Conservation (phyloP, 805 yeast genomes). For the Candida montana region DNA sequence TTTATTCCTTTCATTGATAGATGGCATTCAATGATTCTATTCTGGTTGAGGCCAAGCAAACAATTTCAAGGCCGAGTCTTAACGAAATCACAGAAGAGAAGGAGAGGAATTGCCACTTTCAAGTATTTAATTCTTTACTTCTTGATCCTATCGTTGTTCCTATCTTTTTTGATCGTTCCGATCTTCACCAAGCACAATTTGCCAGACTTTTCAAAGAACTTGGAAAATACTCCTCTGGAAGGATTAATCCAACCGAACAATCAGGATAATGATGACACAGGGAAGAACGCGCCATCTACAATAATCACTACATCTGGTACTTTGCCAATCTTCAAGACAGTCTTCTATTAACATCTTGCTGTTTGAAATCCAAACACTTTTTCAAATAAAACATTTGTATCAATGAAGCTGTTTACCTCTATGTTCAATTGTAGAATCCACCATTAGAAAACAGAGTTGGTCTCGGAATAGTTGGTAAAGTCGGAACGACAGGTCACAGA, state of each 20-base stretch:
- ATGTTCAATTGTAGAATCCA: no score
- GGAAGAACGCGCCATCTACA: constrained; percentile 44
- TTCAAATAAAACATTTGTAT: background rate
- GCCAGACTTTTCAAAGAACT: constrained; percentile 21
- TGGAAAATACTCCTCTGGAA: constrained; percentile 22
- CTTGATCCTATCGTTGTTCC: constrained; percentile 33
- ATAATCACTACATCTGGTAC: constrained; percentile 36
- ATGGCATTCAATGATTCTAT: constrained; percentile 60
- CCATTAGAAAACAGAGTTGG: no score
- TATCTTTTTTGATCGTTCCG: constrained; percentile 43
- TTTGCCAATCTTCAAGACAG: constrained; percentile 28
- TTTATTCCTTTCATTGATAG: constrained; percentile 59
- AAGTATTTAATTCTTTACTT: constrained; percentile 45
- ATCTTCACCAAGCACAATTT: constrained; percentile 30
- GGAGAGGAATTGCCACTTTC: constrained; percentile 36
- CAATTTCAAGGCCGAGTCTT: constrained; percentile 32
- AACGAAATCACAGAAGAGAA: constrained; percentile 33
- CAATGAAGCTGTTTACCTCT: no score
- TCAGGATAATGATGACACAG: constrained; percentile 66
- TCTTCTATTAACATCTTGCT: constrained; percentile 8
- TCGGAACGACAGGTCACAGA: no score
- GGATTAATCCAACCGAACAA: constrained; percentile 54
- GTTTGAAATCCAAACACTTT: background rate
- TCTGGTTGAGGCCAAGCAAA: constrained; percentile 61
- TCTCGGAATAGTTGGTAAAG: no score